phyloP scores from a whole-genome alignment of 2,329 filamentous ascomycete species.

The Didymella pinodella region DNA sequence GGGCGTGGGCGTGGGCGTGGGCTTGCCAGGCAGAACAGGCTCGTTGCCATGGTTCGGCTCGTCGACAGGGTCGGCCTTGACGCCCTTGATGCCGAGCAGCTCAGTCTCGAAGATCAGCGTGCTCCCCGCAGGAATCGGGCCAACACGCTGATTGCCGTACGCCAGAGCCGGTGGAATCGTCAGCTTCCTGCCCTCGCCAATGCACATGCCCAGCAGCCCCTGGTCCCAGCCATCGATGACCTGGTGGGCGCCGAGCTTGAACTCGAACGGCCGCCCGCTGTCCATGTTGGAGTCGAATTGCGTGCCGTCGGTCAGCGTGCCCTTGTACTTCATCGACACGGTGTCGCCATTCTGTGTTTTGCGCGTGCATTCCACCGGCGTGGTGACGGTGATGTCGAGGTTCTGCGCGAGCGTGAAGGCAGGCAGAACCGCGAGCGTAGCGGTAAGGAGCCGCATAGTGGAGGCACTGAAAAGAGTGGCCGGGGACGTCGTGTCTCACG shows the following conservation, averaged over 20 bases:
- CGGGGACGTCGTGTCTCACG: conserved; percentile 2
- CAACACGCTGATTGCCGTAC: conserved; percentile 78
- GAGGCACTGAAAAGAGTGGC: neutral
- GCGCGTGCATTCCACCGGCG: conserved; percentile 53
- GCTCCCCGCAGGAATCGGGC: conserved; percentile 79
- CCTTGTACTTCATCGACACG: conserved; percentile 59
- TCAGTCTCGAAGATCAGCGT: conserved; percentile 94
- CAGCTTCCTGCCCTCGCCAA: conserved; percentile 87
- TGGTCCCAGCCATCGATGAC: conserved; percentile 97
- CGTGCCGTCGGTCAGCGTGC: conserved; percentile 67
- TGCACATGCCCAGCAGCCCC: conserved; percentile 91
- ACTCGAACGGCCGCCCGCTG: conserved; percentile 76
- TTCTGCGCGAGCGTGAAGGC: conserved; percentile 34
- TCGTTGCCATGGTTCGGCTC: conserved; percentile 5
- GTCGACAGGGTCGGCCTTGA: conserved; percentile 25
- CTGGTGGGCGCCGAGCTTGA: conserved; percentile 78
- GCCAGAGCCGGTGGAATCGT: conserved; percentile 87
- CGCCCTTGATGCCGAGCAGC: conserved; percentile 77
- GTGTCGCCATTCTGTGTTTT: conserved; percentile 57
- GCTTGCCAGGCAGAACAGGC: conserved; percentile 8
- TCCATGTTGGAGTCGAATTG: conserved; percentile 89
- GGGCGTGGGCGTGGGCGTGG: conserved; percentile 4
- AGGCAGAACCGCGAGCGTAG: conserved; percentile 34
- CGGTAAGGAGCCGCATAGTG: conserved; percentile 40
- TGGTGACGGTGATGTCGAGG: conserved; percentile 55